Conservation (phyloP, 148 eudicot species). For the Silene latifolia region DNA sequence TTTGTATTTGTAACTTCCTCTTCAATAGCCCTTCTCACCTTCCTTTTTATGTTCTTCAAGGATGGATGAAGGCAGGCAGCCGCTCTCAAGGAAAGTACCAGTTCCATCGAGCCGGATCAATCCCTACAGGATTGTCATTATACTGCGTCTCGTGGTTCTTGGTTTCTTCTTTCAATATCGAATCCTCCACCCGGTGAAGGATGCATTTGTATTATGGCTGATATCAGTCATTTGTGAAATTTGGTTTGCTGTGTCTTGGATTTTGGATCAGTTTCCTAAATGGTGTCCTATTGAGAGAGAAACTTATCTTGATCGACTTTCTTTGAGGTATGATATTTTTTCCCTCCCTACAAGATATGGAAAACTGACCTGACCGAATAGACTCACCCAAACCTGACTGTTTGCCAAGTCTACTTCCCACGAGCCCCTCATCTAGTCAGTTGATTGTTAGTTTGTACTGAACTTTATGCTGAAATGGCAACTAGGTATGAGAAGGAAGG, state of each 20-base stretch:
- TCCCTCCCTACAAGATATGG: background rate
- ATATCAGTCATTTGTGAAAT: conserved; percentile 91
- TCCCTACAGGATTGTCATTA: conserved; percentile 80
- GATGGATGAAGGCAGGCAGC: conserved; percentile 99
- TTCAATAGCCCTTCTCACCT: background rate
- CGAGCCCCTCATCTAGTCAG: background rate
- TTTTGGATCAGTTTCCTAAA: conserved; percentile 94
- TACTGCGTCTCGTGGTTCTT: conserved; percentile 69
- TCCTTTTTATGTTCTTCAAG: conserved; percentile 33
- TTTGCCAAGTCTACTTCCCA: no score
- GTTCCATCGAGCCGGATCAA: conserved; percentile 89
- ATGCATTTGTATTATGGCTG: conserved; percentile 88
- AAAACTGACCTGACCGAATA: background rate
- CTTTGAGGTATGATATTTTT: conserved; percentile 54
- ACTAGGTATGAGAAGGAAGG: conserved; percentile 97
- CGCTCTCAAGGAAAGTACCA: conserved; percentile 87
- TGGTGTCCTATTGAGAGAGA: conserved; percentile 90
- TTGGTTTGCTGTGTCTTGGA: conserved; percentile 97
- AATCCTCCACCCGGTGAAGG: conserved; percentile 80
- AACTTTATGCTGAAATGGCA: background rate
- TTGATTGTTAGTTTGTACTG: conserved; percentile 5
- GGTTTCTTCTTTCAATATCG: conserved; percentile 87
- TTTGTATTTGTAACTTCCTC: background rate
- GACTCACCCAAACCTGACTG: no score
- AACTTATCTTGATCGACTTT: conserved; percentile 90